Conservation (phyloP, 208 protist genomes). For the Leishmania aethiopica region DNA sequence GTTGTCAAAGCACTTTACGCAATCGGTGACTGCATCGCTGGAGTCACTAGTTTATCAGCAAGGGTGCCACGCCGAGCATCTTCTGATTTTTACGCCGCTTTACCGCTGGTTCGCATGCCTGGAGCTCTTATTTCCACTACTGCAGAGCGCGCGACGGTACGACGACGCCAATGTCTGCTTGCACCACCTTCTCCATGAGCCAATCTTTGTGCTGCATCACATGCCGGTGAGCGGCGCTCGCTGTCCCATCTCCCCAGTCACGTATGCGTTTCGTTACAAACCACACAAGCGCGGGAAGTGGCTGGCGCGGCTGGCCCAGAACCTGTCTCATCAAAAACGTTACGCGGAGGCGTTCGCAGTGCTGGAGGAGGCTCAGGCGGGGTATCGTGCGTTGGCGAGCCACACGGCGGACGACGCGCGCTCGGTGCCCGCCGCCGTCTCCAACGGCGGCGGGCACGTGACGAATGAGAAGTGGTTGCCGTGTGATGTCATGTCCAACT, state of each 20-base stretch:
- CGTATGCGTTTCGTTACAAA: constrained; percentile 60
- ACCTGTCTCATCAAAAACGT: constrained; percentile 51
- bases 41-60: constrained; percentile 37
- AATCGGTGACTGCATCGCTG: not conserved
- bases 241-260: constrained; percentile 14
- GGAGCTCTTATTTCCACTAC: constrained; percentile 60
- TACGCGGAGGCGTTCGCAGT: constrained; percentile 49
- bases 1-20: not conserved
- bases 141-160: constrained; percentile 61
- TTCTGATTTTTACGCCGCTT: constrained; percentile 71
- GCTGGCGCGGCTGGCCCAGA: constrained; percentile 62
- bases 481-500: constrained; percentile 6
- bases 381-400: constrained; percentile 34
- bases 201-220: constrained; percentile 48
- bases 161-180: constrained; percentile 68
- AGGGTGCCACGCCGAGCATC: constrained; percentile 59
- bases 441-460: not conserved
- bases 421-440: not conserved
- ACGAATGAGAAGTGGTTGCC: constrained; percentile 4
- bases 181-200: constrained; percentile 53
- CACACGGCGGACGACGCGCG: not conserved
- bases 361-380: constrained; percentile 47
- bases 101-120: constrained; percentile 72
- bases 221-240: not conserved
- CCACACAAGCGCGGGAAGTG: constrained; percentile 68